Conservation (phyloP, 441 rosid species). For the Populus trichocarpa region DNA sequence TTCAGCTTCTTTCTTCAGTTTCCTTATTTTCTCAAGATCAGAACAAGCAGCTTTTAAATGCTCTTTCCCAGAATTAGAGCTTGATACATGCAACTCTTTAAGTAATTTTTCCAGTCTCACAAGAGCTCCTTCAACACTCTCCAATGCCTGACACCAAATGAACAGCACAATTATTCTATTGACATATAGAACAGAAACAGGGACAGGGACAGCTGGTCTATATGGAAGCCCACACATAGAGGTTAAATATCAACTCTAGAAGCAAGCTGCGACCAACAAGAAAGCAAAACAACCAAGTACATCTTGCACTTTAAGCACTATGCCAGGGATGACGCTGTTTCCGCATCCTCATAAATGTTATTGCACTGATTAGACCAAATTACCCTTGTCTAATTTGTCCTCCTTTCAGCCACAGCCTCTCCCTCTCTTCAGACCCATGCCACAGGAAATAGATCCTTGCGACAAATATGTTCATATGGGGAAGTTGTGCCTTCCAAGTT, state of each 20-base stretch:
- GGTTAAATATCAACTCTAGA: conserved; percentile 1
- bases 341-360: neutral
- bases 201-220: conserved; percentile 3
- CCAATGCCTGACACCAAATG: conserved; percentile 66
- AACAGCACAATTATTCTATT: conserved; percentile 15
- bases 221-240: neutral
- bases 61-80: conserved; percentile 83
- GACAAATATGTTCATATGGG: neutral
- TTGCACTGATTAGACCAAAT: neutral
- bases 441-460: neutral
- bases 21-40: conserved; percentile 96
- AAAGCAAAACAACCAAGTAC: neutral
- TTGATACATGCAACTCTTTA: conserved; percentile 74
- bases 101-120: conserved; percentile 80
- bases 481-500: neutral
- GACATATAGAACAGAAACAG: conserved; percentile 4
- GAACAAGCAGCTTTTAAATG: conserved; percentile 95
- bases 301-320: neutral
- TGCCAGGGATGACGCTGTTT: neutral
- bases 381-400: neutral
- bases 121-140: conserved; percentile 88
- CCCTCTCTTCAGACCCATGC: neutral
- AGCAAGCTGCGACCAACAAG: neutral
- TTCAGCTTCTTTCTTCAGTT: conserved; percentile 98
- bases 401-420: neutral